Conservation (phyloP, 2,329 filamentous ascomycete species). For the Aplosporella prunicola region DNA sequence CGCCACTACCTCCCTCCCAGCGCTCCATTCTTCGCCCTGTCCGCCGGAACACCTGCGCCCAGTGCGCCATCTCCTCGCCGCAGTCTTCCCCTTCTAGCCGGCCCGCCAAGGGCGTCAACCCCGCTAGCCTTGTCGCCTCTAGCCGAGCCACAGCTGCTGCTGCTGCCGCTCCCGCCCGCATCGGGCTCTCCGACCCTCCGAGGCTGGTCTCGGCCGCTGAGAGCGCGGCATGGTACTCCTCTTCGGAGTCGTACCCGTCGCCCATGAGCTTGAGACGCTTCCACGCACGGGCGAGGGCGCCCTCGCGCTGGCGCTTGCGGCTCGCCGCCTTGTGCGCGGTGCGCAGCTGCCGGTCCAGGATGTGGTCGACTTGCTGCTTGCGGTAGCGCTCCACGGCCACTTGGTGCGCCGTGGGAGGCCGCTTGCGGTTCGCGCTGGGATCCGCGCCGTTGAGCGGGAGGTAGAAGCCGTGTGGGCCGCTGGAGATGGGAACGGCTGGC, state of each 20-base stretch:
- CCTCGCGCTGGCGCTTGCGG: constrained; percentile 53
- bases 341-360: constrained; percentile 65
- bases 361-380: constrained; percentile 70
- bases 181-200: constrained; percentile 12
- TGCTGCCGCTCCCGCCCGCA: constrained; percentile 38
- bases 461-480: constrained; percentile 44
- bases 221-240: constrained; percentile 18
- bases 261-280: constrained; percentile 47
- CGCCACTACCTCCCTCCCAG: constrained; percentile 43
- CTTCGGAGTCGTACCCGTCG: constrained; percentile 39
- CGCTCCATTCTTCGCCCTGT: constrained; percentile 56
- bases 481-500: constrained; percentile 19
- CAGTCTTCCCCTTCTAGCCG: constrained; percentile 58
- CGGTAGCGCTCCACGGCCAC: constrained; percentile 71
- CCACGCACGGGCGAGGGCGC: constrained; percentile 57
- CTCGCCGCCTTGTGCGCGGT: constrained; percentile 55
- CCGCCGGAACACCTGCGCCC: constrained; percentile 57
- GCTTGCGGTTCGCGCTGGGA: constrained; percentile 45
- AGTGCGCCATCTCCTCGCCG: constrained; percentile 62
- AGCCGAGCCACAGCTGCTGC: constrained; percentile 25
- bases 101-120: constrained; percentile 49
- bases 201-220: constrained; percentile 2
- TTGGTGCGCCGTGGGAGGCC: constrained; percentile 73
- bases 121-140: constrained; percentile 32
- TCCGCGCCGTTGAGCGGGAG: constrained; percentile 43